phyloP scores from a whole-genome alignment of 257 asterid species.

The Nicotiana knightiana region DNA sequence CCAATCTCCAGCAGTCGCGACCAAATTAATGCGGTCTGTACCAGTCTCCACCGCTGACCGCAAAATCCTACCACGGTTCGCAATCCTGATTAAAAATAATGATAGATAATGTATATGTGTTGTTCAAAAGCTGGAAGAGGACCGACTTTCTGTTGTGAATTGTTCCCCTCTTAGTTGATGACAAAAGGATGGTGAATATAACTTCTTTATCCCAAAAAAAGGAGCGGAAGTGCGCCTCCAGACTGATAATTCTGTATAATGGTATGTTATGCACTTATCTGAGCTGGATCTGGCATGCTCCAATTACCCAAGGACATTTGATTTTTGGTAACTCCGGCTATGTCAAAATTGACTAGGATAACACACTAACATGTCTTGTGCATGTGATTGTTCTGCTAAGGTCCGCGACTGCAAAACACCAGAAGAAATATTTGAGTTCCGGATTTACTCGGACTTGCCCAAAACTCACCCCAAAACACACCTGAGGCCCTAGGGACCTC shows the following conservation, averaged over 20 bases:
- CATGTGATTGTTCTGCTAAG: not conserved
- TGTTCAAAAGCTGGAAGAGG: too few species aligned
- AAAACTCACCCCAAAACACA: too few species aligned
- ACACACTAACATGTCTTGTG: not conserved
- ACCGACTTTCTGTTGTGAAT: not conserved
- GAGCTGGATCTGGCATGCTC: not conserved
- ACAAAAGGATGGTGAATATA: not conserved
- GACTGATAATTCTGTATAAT: not conserved
- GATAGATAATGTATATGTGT: too few species aligned
- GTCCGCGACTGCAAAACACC: too few species aligned
- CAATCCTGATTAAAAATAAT: not conserved
- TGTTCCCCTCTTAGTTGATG: not conserved
- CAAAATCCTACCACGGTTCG: too few species aligned
- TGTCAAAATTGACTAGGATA: not conserved
- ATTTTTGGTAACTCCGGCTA: not conserved
- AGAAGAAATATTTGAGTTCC: too few species aligned
- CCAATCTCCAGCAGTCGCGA: too few species aligned
- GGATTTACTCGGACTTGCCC: too few species aligned
- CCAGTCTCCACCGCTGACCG: too few species aligned
- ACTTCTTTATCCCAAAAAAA: not conserved
- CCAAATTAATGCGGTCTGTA: too few species aligned
- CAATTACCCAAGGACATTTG: not conserved
- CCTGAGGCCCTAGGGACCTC: too few species aligned
- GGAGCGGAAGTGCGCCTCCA: not conserved
- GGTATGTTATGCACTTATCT: not conserved